Base-by-base conservation (phyloP, 805 yeast species). In the Ascoidea tarda region DNA sequence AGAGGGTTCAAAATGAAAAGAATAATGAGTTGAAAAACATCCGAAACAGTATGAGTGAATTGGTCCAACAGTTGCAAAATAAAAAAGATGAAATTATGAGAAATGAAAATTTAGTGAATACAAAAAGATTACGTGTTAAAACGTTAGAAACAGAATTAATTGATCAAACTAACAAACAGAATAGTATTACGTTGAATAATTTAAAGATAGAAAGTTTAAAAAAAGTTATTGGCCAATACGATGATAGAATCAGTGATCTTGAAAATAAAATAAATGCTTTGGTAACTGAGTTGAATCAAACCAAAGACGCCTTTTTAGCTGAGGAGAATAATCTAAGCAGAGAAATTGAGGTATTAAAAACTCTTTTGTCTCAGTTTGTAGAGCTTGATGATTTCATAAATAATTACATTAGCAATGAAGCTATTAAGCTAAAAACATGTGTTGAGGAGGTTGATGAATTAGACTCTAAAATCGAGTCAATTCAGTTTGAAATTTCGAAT, bases 51-150 rank as follows among this genome's bases (percentile, higher is more conserved):
- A 50, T 74, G 14, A 63, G 60, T 10, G 55, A 59, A 3, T 54
- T 72, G 5, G 58, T 57, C 2, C 77, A 75, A 28, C 69, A 69
- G 6, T 74, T 74, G 57, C 84, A 79, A 50, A 52, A 60, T 5
- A 62, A 64, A 6, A 73, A 75, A 32, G 69, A 70, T 47, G 78
- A 75, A 45, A 52, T 75, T 21, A 67, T 69, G 6, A 64, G 69
- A 12, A 57, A 80, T 28, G 84, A 82, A 54, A 72, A 68, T 42
- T 64, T 65, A 44, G 64, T 81, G 12, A 79, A 79, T 54, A 86
- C 81, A 58, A 71, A 74, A 51, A 70, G 71, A 58, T 62, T 83
- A 48, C 59, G 61, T 2, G 74, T 85, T 32, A 76, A 78, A 57
- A 72, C 75, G 48, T 62, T 79, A 53, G 85, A 82, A 59, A 70